Evolutionary conservation across 306 rosid genomes (phyloP).

Genomic region (Corylus americana): DNA sequence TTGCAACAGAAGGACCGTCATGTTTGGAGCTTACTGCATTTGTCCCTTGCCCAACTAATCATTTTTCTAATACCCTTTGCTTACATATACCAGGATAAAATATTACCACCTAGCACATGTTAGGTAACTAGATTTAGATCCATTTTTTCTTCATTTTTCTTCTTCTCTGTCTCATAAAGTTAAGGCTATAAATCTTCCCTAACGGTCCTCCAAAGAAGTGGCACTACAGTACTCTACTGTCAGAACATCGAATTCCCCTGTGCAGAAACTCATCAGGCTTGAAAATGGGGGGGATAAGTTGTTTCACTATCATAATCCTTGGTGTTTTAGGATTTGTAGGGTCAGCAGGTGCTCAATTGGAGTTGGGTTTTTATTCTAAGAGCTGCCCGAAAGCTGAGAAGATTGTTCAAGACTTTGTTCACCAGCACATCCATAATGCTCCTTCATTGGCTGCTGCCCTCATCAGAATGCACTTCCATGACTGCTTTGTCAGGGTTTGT

Average conservation of each 20-base stretch:
- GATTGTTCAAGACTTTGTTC: constrained; percentile 51
- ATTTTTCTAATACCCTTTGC: background rate
- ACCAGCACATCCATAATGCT: constrained; percentile 52
- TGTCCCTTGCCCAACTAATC: constrained; percentile 36
- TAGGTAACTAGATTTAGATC: constrained; percentile 41
- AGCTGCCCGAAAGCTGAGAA: constrained; percentile 77
- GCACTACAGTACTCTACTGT: background rate
- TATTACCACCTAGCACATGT: constrained; percentile 31
- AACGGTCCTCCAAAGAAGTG: constrained; percentile 21
- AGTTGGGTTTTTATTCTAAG: constrained; percentile 49
- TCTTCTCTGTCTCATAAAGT: constrained; percentile 18
- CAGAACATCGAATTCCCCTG: background rate
- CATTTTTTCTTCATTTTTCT: constrained; percentile 22
- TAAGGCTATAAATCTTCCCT: constrained; percentile 32
- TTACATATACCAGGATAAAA: constrained; percentile 17
- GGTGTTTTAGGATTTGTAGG: constrained; percentile 46
- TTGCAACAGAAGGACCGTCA: background rate
- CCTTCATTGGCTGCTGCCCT: constrained; percentile 86
- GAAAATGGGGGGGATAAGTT: constrained; percentile 44
- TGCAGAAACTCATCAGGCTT: background rate
- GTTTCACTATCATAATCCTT: constrained; percentile 30
- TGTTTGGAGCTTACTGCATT: constrained; percentile 9
- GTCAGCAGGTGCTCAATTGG: constrained; percentile 53
- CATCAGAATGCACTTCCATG: constrained; percentile 82
- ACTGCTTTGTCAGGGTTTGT: constrained; percentile 77